Conservation (phyloP, 306 rosid species). For the Castanospermum australe region DNA sequence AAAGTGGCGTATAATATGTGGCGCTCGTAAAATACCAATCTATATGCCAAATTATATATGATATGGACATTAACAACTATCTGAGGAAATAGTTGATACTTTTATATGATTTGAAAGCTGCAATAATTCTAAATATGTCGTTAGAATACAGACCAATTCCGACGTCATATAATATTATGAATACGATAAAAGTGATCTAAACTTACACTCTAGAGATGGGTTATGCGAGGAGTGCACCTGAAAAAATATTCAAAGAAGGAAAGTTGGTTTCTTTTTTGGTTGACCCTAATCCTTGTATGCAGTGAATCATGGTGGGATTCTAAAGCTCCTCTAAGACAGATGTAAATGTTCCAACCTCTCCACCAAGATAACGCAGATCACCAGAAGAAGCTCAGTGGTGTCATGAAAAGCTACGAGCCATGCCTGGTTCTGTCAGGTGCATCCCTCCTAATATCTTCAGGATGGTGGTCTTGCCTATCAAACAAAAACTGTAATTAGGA, state of each 20-base stretch:
- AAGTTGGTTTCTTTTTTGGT: not conserved
- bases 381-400: slow-evolving; percentile 54
- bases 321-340: not conserved
- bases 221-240: not conserved
- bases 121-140: not conserved
- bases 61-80: not conserved
- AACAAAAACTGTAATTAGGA: not conserved
- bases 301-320: not conserved
- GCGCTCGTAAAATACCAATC: not conserved
- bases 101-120: not conserved
- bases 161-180: not conserved
- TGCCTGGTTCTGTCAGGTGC: slow-evolving; percentile 71
- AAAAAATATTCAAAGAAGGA: not conserved
- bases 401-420: slow-evolving; percentile 72
- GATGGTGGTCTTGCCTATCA: slow-evolving; percentile 57
- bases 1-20: no score
- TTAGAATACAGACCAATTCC: not conserved
- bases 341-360: slow-evolving; percentile 46
- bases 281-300: not conserved
- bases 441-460: slow-evolving; percentile 70
- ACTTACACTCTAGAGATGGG: not conserved
- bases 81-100: not conserved
- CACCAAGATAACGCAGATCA: slow-evolving; percentile 64
- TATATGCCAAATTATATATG: not conserved
- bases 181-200: not conserved